Base-by-base conservation (phyloP, 495 filamentous ascomycete genomes). In the Penicillium soppii region DNA sequence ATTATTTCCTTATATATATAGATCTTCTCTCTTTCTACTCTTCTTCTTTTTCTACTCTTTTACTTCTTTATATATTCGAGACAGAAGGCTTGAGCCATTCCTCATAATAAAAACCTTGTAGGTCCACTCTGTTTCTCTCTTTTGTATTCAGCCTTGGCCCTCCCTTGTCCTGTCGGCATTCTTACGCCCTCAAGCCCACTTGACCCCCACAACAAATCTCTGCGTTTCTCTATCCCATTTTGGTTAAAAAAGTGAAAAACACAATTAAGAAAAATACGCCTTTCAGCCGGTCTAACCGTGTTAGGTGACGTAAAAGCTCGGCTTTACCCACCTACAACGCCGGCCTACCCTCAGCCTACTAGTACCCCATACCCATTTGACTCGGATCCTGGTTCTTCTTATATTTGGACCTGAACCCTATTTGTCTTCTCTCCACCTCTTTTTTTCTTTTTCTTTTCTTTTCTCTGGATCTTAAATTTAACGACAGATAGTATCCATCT, bases 241-340 rank as follows among this genome's bases (percentile, higher is more conserved):
- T 49, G 20, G 42, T 9, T 30, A 41, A 43, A 49, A 53, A 46
- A 32, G 33, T 35, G 33, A 47, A 47, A 36, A 45, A 47, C 38
- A 19, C 15, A 26, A 35, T 33, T 13, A 41, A n/a, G 8, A 52
- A 54, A 39, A 59, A 43, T 48, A 48, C 46, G 45, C 39, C 42
- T 37, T 40, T 41, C 41, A 43, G 27, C 56, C 52, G 45, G 43
- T 21, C 52, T 65, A 56, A 57, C 50, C 55, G 43, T 54, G 50
- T 59, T 65, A 37, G 53, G 62, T 61, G 61, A 62, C 61, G 61
- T 65, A 62, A 65, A 58, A 54, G 58, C 58, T 62, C 58, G 58
- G 61, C 50, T 43, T 47, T 54, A 61, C 46, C 55, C 47, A 57
- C 58, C 25, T 23, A 13, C 33, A 39, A 58, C 55, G 36, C 42